Evolutionary conservation across 345 rosid genomes (phyloP), one percentile per base, ranked within the genome.

Genomic region (Linum usitatissimum): DNA sequence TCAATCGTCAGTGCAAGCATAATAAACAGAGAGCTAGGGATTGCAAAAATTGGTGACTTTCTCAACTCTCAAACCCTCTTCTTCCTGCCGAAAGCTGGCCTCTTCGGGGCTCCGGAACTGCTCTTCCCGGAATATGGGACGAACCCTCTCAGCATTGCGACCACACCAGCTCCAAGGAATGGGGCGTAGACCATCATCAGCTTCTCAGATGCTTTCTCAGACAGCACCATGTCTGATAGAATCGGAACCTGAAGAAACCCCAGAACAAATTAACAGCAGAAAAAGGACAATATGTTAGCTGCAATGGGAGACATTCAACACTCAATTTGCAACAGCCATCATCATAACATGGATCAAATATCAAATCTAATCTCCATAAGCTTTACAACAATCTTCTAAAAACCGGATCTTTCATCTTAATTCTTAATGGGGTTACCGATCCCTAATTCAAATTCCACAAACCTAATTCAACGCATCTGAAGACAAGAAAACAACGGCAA

Each of bases 61-160:
- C 48, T 18, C 28, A 23, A 23, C 19, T 18, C 69, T 82, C 71
- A 86, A 59, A 75, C 84, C 70, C 73, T 78, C 81, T 91, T 88
- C 65, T 80, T 86, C 77, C 87, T 75, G 0, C 70, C 81, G 63
- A 73, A n/a, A 0, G 68, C 74, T 38, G 79, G 66, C 69, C 78
- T 78, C 69, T 79, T 81, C 58, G 78, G 75, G 9, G 20, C 45
- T 56, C 63, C 23, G 0, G 73, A 23, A 14, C 73, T 6, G 69
- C 59, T 68, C 62, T 61, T 74, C 18, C 66, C 20, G 10, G 73
- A 60, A 15, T 13, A 57, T 1, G 77, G 57, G 58, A 84, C 59
- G 38, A 92, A 66, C 23, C 97, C 95, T 31, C 93, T 84, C 38
- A 87, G 67, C 60, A 76, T 53, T 9, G 95, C 89, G 51, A 87